Evolutionary conservation across 2,329 filamentous ascomycete genomes (phyloP).

Genomic region (Colletotrichum horii): DNA sequence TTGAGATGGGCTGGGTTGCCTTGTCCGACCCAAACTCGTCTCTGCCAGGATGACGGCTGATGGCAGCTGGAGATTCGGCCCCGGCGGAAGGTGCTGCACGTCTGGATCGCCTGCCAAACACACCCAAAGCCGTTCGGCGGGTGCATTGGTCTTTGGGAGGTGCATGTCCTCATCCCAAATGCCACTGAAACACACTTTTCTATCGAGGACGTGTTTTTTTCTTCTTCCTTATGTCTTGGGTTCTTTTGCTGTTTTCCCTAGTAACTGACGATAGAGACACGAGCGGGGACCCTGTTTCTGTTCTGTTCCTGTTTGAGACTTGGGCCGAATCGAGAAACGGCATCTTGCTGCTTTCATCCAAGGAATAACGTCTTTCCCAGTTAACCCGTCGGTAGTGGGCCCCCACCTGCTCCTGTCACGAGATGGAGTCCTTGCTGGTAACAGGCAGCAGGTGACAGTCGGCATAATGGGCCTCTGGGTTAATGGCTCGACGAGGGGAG

Average conservation of each 20-base stretch:
- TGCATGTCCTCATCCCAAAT: constrained; percentile 8
- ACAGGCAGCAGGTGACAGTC: not conserved
- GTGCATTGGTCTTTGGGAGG: not conserved
- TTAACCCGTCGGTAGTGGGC: not conserved
- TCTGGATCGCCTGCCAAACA: constrained; percentile 1
- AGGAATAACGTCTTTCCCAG: not conserved
- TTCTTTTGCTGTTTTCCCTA: not conserved
- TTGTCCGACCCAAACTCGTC: not conserved
- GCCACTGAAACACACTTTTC: constrained; percentile 8
- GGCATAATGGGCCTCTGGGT: not conserved
- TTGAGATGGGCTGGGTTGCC: not conserved
- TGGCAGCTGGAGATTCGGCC: constrained; percentile 2
- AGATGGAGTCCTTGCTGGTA: not conserved
- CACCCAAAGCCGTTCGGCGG: not conserved
- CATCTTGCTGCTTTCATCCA: not conserved
- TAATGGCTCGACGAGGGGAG: not conserved
- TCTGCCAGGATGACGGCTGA: not conserved
- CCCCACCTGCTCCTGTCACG: not conserved
- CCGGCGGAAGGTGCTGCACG: not conserved
- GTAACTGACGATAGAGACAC: not conserved
- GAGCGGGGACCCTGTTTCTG: not conserved
- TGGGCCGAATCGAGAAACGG: not conserved
- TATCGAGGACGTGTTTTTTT: not conserved
- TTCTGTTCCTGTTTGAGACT: not conserved
- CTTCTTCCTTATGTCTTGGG: not conserved